Base-by-base conservation (phyloP, 148 eudicot genomes). In the Selenicereus undatus region DNA sequence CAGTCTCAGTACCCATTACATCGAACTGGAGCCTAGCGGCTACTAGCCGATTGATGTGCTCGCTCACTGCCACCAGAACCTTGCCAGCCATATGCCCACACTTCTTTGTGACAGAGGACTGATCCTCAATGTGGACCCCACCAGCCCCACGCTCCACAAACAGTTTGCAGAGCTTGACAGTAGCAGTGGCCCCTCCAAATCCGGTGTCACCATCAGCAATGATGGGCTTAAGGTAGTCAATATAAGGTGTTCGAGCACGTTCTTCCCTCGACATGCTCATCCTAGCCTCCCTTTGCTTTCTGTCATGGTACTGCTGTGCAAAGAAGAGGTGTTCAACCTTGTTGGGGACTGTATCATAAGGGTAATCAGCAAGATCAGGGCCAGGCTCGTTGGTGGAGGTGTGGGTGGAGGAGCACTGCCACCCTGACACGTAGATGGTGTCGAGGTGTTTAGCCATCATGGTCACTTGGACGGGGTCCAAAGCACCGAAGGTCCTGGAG, bases 31-130 rank as follows among this genome's bases (percentile, higher is more conserved):
- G 81, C 81, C 93, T 80, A 2, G 96, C 96, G 0, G 92, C 96
- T n/a, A 90, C 92, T 10, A 92, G 92, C 79, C 96, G 82, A 58
- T 92, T 92, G 51, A 88, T 87, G 79, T 92, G 96, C 65, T 92
- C 96, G 16, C 87, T 85, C 2, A 88, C 85, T 0, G 93, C 85
- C 1, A 92, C 95, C 5, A 92, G 90, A 0, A 92, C 95, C 66
- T 92, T 92, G 0, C 95, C 95, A 2, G 95, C 93, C 95, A 92
- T 92, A 85, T 92, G 95, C 17, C 95, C 95, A 24, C 95, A 92
- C 76, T 92, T 92, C 77, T 92, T 92, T 43, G 95, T 89, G 48
- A 90, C 89, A 1, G 95, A 92, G 7, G 95, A 92, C 79, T 92
- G 95, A 78, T 92, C 95, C 87, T 92, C 95, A 11, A 92, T 90